A percentile compares a stretch with the other conserved stretches of the same genome.
These are phyloP conservation scores for Penicillium samsonianum DNA, from an alignment of 495 filamentous ascomycete species.

Conservation along the genomic window DNA sequence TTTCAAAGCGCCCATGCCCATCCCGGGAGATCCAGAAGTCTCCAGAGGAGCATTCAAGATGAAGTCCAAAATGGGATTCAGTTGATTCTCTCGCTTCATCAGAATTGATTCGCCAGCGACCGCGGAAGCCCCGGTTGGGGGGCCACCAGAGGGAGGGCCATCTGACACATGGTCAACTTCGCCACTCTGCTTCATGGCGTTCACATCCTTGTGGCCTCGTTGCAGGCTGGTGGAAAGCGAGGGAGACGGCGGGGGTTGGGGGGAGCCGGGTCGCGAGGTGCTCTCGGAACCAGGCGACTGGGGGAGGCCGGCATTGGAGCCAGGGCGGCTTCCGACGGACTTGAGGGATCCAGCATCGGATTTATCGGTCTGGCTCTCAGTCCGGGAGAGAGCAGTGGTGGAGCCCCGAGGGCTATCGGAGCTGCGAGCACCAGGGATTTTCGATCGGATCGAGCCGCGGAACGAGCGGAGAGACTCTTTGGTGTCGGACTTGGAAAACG, in stretches of 20 bases:
- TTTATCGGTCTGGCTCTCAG: constrained; percentile 61
- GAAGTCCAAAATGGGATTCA: constrained; percentile 61
- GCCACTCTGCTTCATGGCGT: constrained; percentile 76
- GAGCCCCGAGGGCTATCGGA: constrained; percentile 76
- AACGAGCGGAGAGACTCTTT: constrained; percentile 91
- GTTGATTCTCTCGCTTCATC: constrained; percentile 71
- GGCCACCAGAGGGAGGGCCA: constrained; percentile 69
- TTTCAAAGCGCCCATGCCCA: constrained; percentile 72
- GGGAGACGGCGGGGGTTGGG: constrained; percentile 85
- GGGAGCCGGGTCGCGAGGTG: constrained; percentile 48
- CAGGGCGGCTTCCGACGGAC: constrained; percentile 60
- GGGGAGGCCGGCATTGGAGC: constrained; percentile 41
- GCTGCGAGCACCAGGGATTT: constrained; percentile 68
- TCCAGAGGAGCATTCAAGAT: constrained; percentile 46
- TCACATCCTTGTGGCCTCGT: constrained; percentile 73
- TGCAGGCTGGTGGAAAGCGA: constrained; percentile 78
- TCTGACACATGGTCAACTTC: constrained; percentile 98
- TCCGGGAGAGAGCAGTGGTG: constrained; percentile 58
- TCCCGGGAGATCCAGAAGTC: constrained; percentile 44
- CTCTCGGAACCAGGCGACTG: constrained; percentile 40
- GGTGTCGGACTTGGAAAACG: constrained; percentile 91
- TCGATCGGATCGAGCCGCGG: constrained; percentile 68
- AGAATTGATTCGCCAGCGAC: constrained; percentile 61
- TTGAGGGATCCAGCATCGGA: constrained; percentile 74
- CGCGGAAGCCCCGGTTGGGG: constrained; percentile 51